A percentile compares a stretch with the other conserved stretches of the same genome.
phyloP scores from a whole-genome alignment of 2,329 filamentous ascomycete species.

The Xenosphaeropsis pyriputrescens region DNA sequence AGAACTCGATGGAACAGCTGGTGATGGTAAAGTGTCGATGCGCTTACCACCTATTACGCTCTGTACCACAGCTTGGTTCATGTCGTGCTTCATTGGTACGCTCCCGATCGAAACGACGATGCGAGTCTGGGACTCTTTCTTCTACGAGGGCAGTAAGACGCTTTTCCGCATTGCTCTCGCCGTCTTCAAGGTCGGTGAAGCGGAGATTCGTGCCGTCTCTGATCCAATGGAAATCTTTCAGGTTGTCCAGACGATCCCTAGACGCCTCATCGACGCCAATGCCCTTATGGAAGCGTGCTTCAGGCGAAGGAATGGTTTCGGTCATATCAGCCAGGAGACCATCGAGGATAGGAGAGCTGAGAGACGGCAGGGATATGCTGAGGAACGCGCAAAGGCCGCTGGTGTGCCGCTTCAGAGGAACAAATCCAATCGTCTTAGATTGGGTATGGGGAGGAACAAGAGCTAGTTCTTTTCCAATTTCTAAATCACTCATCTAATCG shows the following conservation, averaged over 20 bases:
- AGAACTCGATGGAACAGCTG: constrained; percentile 40
- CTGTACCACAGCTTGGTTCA: constrained; percentile 93
- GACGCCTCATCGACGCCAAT: constrained; percentile 71
- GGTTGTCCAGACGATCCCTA: constrained; percentile 76
- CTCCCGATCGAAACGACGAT: constrained; percentile 84
- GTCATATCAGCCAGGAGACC: constrained; percentile 64
- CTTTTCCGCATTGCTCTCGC: constrained; percentile 83
- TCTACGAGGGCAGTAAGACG: constrained; percentile 89
- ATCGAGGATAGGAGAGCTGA: constrained; percentile 66
- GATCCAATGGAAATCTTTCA: constrained; percentile 96
- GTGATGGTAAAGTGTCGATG: constrained; percentile 18
- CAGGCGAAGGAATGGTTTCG: constrained; percentile 64
- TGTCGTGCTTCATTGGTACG: constrained; percentile 91
- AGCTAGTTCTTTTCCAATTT: too few relatives aligned
- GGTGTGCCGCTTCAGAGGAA: too few relatives aligned
- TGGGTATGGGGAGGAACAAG: too few relatives aligned
- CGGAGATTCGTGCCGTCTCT: constrained; percentile 60
- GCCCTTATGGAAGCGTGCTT: constrained; percentile 72
- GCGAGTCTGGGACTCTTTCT: constrained; percentile 89
- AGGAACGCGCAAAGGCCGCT: constrained; percentile 13
- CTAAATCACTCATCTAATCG: too few relatives aligned
- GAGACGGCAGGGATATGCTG: constrained; percentile 33
- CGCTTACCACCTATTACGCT: constrained; percentile 80
- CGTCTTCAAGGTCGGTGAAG: constrained; percentile 80
- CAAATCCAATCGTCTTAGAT: too few relatives aligned